These are phyloP conservation scores for Codiaeum variegatum DNA, from an alignment of 441 rosid species.

Conservation along the genomic window DNA sequence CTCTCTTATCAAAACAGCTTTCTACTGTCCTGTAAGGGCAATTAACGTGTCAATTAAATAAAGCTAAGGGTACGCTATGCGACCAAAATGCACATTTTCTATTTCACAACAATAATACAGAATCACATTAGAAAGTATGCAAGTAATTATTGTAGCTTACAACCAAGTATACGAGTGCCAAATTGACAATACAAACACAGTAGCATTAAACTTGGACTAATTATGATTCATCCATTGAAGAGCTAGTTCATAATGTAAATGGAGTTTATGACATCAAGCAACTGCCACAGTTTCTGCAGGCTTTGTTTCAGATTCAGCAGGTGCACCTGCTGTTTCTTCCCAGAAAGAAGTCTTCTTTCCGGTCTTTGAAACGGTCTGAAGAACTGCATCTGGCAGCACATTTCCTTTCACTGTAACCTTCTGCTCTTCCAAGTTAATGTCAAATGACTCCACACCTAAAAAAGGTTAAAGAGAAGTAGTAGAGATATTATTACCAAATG, in stretches of 20 bases:
- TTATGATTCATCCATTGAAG: conserved; percentile 4
- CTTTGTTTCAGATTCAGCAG: conserved; percentile 32
- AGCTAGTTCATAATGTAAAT: neutral
- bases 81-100: neutral
- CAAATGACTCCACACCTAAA: conserved; percentile 73
- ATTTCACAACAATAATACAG: conserved; percentile 8
- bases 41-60: no score
- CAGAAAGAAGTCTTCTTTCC: conserved; percentile 83
- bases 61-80: neutral
- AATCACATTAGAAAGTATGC: conserved; percentile 12
- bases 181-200: conserved; percentile 11
- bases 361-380: conserved; percentile 76
- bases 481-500: neutral
- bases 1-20: no score
- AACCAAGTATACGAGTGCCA: conserved; percentile 18
- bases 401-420: conserved; percentile 86
- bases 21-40: no score
- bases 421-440: conserved; percentile 74
- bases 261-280: conserved; percentile 30
- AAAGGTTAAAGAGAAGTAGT: neutral
- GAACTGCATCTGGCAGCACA: conserved; percentile 74
- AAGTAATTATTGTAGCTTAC: conserved; percentile 26
- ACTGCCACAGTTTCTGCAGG: conserved; percentile 39
- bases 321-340: conserved; percentile 47
- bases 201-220: conserved; percentile 2